Conservation (phyloP, 805 yeast genomes). For the Lipomyces orientalis region DNA sequence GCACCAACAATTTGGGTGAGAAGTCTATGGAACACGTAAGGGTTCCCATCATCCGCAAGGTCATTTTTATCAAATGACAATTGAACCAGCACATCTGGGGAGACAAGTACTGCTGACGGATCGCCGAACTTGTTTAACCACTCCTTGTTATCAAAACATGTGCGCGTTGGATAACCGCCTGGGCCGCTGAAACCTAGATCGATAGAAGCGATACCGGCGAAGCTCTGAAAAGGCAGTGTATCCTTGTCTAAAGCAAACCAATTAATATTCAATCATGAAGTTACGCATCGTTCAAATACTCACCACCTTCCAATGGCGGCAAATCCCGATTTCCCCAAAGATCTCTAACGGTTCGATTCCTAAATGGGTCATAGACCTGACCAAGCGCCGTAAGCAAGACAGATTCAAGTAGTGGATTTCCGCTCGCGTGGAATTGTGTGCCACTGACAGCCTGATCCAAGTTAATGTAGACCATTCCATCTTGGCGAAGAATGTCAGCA, state of each 20-base stretch:
- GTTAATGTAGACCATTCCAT: constrained; percentile 70
- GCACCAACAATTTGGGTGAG: constrained; percentile 61
- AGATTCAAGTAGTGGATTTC: constrained; percentile 64
- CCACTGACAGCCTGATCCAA: constrained; percentile 72
- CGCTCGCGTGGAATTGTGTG: constrained; percentile 53
- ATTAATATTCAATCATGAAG: constrained; percentile 39
- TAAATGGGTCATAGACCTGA: constrained; percentile 53
- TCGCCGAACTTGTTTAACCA: constrained; percentile 73
- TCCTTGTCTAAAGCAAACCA: constrained; percentile 67
- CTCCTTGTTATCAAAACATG: constrained; percentile 71
- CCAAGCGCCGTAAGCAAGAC: constrained; percentile 54
- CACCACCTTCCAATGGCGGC: constrained; percentile 35
- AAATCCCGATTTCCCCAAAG: constrained; percentile 22
- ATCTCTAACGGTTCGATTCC: constrained; percentile 21
- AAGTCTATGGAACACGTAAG: constrained; percentile 62
- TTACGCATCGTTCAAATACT: constrained; percentile 42
- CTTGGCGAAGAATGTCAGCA: constrained; percentile 51
- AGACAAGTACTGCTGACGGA: constrained; percentile 44
- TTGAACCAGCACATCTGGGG: constrained; percentile 4
- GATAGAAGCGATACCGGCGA: constrained; percentile 52
- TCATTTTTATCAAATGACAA: neutral
- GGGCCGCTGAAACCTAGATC: constrained; percentile 62
- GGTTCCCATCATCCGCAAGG: constrained; percentile 39
- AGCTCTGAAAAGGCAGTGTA: constrained; percentile 53
- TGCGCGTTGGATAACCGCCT: constrained; percentile 66